Base-by-base conservation (phyloP, 371 early-diverging fungal species). In the Mortierella sp. region DNA sequence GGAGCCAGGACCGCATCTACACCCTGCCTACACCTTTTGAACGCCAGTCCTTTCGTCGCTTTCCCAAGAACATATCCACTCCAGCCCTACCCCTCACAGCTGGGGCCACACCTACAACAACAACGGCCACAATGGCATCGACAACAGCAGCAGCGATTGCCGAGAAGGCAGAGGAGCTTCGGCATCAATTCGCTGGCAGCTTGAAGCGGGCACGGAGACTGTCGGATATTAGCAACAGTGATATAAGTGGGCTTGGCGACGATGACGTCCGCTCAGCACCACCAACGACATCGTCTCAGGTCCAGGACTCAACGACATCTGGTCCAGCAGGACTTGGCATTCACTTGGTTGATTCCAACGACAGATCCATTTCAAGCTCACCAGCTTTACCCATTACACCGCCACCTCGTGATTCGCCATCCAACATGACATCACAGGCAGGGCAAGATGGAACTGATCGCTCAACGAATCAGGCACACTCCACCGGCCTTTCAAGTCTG, bases 361-460 rank as follows among this genome's bases (percentile, higher is more conserved):
- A 84, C 28, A 79, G 83, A 57, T 84, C 84, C 19, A n/a, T 74
- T 13, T 80, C 84, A 26, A 84, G 76, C 54, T 77, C 84, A n/a
- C 84, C 84, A 63, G 80, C 80, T 3, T 72, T 78, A 28, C 81
- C 81, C 11, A 47, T 78, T 1, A 84, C 84, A 26, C 84, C 84
- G 70, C 80, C 84, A 24, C 84, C 81, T 1, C 75, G 81, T 28
- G 75, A 78, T 54, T 70, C 80, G 0, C 81, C 84, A 42, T 70
- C 81, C 9, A 74, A 74, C 45, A 31, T 77, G 21, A 50, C 38
- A 44, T 42, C 31, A 28, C 44, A 75, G 9, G 48, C 28, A 70
- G 77, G 47, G 10, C 68, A 45, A 26, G 80, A 48, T 7, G 68
- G n/a, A 42, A 21, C 50, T 19, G 55, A 55, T 47, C 72, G 26